A percentile compares a stretch with the other conserved stretches of the same genome.
These are phyloP conservation scores for Coemansia sp. DNA, from an alignment of 192 early-diverging fungal genomes.

Conservation along the genomic window DNA sequence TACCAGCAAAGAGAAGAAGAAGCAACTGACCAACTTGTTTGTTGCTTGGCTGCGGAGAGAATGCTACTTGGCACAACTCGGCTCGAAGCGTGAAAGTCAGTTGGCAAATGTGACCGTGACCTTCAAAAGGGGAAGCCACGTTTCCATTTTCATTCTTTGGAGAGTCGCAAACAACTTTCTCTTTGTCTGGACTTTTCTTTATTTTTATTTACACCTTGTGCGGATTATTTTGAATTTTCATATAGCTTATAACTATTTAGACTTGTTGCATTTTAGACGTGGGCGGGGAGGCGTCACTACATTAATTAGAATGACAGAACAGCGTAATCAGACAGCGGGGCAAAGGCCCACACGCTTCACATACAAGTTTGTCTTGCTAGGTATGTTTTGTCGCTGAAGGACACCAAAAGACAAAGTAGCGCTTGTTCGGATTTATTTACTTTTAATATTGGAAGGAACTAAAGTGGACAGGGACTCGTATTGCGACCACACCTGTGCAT, in stretches of 20 bases:
- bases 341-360: constrained; percentile 69
- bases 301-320: constrained; percentile 9
- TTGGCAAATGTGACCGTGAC: not conserved
- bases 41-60: not conserved
- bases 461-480: not conserved
- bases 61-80: not conserved
- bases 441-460: not conserved
- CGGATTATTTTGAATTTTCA: not conserved
- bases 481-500: not conserved
- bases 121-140: not conserved
- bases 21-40: not conserved
- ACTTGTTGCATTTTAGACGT: not conserved
- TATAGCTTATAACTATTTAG: not conserved
- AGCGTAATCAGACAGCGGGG: constrained; percentile 3
- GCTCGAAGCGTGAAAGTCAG: not conserved
- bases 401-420: not conserved
- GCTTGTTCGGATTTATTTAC: not conserved
- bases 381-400: constrained; percentile 39
- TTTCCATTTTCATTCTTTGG: not conserved
- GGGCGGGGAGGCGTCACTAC: not conserved
- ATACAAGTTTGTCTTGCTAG: constrained; percentile 95
- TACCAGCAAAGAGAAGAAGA: not conserved
- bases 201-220: not conserved
- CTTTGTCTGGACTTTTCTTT: not conserved
- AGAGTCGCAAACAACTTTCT: not conserved